phyloP scores from a whole-genome alignment of 2,329 filamentous ascomycete species.

The Diaporthe amygdali region DNA sequence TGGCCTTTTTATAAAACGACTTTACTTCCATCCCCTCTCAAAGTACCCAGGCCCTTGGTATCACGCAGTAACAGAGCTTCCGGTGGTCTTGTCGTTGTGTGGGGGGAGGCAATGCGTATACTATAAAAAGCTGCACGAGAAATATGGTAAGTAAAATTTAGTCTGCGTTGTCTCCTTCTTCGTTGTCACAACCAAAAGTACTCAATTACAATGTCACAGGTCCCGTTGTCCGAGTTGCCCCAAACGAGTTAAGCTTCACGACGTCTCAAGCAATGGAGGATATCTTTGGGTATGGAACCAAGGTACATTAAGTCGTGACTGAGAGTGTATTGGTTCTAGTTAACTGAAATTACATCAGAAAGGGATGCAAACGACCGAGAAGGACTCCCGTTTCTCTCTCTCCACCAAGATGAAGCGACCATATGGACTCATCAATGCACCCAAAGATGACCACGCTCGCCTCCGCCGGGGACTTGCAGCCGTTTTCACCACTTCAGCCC shows the following conservation, averaged over 20 bases:
- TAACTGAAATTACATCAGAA: neutral
- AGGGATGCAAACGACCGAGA: neutral
- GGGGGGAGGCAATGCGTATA: neutral
- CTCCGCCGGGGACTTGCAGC: neutral
- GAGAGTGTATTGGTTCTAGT: accelerated
- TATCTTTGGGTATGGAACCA: constrained; percentile 4
- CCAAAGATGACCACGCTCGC: neutral
- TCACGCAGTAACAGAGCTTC: neutral
- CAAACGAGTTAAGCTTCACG: neutral
- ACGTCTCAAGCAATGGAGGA: constrained; percentile 1
- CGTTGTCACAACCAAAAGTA: accelerated
- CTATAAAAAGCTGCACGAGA: neutral
- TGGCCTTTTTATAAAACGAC: neutral
- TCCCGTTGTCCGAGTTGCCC: neutral
- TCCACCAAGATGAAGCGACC: neutral
- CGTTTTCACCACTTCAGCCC: neutral
- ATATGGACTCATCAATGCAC: neutral
- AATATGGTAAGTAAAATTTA: neutral
- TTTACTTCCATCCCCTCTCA: constrained; percentile 1
- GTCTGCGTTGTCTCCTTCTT: neutral
- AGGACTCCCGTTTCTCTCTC: constrained; percentile 1
- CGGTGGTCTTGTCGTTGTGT: neutral
- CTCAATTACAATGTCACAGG: neutral
- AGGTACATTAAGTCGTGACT: neutral
- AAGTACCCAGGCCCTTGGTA: constrained; percentile 6